These are phyloP conservation scores for Metroxylon sagu DNA, from an alignment of 176 grass and related monocot genomes.

Conservation along the genomic window DNA sequence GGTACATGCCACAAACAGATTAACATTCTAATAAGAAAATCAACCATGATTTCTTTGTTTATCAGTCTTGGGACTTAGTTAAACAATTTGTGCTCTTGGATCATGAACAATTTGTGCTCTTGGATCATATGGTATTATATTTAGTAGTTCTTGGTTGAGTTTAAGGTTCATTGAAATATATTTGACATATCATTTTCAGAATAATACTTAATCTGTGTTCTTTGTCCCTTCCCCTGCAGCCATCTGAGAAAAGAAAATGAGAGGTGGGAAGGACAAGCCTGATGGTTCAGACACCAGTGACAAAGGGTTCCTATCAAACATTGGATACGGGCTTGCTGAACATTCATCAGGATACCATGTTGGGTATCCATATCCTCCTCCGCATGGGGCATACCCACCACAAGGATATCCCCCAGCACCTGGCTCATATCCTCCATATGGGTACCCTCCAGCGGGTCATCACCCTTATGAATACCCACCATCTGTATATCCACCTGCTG, in stretches of 20 bases:
- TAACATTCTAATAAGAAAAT: too few relatives aligned
- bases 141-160: too few relatives aligned
- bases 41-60: too few relatives aligned
- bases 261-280: slow-evolving; percentile 45
- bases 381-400: slow-evolving; percentile 7
- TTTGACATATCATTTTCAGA: too few relatives aligned
- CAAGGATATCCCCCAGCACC: slow-evolving; percentile 33
- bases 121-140: too few relatives aligned
- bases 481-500: slow-evolving; percentile 27
- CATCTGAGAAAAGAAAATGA: slow-evolving; percentile 20
- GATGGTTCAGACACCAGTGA: background rate
- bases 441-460: slow-evolving; percentile 32
- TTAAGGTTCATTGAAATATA: too few relatives aligned
- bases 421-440: background rate
- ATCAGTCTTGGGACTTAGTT: too few relatives aligned
- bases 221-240: background rate
- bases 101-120: too few relatives aligned
- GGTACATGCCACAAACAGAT: too few relatives aligned
- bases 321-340: slow-evolving; percentile 1
- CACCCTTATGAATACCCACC: slow-evolving; percentile 29
- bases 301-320: slow-evolving; percentile 18
- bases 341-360: slow-evolving; percentile 1
- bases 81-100: too few relatives aligned
- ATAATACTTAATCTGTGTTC: too few relatives aligned
- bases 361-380: slow-evolving; percentile 35